Evolutionary conservation across 2,329 filamentous ascomycete species (phyloP), one percentile per base, ranked within the genome.

Genomic region (Scedosporium dehoogii): DNA sequence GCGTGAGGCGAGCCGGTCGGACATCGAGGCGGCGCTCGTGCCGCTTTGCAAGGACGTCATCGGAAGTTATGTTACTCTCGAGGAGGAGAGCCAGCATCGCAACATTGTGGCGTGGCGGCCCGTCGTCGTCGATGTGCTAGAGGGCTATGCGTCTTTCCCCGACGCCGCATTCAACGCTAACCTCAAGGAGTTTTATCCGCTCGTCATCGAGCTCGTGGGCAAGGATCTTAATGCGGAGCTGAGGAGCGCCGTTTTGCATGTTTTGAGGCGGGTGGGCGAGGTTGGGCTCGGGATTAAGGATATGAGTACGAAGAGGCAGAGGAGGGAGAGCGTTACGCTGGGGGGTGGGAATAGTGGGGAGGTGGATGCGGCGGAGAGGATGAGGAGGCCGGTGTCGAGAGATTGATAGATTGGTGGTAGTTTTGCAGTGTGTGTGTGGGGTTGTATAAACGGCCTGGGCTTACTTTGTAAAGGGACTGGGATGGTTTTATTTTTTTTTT

Each of bases 21-120:
- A 96, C 67, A 96, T 96, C 0, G 94, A 99, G 76, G 87, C 87
- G 48, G 96, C 94, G 1, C 81, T 99, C 27, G 90, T 99, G 27
- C 96, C 96, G 63, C 83, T 99, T 3, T 99, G 94, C 78, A 91
- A 89, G 70, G 94, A 99, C 73, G 96, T 99, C 66, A 88, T 99
- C 65, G 84, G 85, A 44, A 88, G 88, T 14, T 99, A 96, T 73
- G 86, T 91, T 10, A 80, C 82, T 3, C 85, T 99, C 3, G 94
- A 97, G 71, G 92, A 97, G 73, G 96, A 99, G 71, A 96, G 91
- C 29, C 94, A 99, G 75, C 92, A 97, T 72, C 84, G 94, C 62
- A 99, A 99, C 74, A 96, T 99, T 62, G 85, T 96, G 27, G 96
- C 96, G 0, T 99, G 94, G 94, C 83, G 94, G 18, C 94, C 94